Conservation (phyloP, 2,329 filamentous ascomycete species). For the Pezicula radicicola region DNA sequence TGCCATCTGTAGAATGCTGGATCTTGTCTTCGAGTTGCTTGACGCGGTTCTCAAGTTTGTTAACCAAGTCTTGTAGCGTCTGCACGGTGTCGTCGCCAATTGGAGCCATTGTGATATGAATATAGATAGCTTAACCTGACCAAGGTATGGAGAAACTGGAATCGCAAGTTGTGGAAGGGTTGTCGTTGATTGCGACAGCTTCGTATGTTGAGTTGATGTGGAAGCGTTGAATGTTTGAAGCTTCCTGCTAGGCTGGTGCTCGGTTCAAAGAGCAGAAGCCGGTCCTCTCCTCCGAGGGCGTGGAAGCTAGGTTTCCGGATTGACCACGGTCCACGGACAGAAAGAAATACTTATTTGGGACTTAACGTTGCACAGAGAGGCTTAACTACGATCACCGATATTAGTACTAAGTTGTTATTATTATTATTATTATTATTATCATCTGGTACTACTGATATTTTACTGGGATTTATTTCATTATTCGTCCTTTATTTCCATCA, state of each 20-base stretch:
- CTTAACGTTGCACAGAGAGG: background rate
- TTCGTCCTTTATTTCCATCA: too few species aligned
- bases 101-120: conserved; percentile 70
- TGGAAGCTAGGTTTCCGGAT: background rate
- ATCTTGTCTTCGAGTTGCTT: conserved; percentile 78
- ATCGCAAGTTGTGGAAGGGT: conserved; percentile 4
- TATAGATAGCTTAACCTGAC: conserved; percentile 16
- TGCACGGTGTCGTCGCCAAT: conserved; percentile 78
- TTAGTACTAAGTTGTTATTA: too few species aligned
- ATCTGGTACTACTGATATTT: too few species aligned
- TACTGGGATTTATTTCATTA: too few species aligned
- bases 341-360: background rate
- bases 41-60: conserved; percentile 81
- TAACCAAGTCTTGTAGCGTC: conserved; percentile 79
- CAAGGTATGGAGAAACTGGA: conserved; percentile 17
- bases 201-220: conserved; percentile 10
- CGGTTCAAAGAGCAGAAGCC: background rate
- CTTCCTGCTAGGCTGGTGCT: background rate
- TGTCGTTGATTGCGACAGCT: conserved; percentile 15
- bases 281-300: conserved; percentile 1
- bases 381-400: background rate
- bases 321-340: background rate
- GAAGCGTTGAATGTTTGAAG: background rate
- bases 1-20: conserved; percentile 45
- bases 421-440: too few species aligned